These are phyloP conservation scores for Ilex asprella DNA, from an alignment of 257 asterid species.

Conservation along the genomic window DNA sequence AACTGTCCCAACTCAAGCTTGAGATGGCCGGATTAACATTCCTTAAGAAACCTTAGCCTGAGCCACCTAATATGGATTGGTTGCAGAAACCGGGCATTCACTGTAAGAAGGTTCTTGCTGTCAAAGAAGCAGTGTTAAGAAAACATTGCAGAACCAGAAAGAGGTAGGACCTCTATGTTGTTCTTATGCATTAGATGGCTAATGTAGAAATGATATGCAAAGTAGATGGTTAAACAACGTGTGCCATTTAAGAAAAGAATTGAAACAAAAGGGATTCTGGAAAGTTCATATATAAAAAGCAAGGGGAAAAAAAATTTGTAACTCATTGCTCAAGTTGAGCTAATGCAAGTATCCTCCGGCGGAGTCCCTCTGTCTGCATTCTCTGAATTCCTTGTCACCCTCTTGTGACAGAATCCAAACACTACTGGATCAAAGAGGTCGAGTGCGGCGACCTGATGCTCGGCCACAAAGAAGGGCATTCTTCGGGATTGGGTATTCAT, in stretches of 20 bases:
- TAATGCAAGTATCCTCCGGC: conserved; percentile 11
- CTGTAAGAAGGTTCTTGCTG: no score
- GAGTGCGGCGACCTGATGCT: conserved; percentile 64
- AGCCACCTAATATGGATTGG: no score
- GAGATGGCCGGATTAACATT: no score
- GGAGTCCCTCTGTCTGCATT: not conserved
- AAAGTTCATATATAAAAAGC: conserved; percentile 3
- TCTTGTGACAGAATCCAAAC: conserved; percentile 49
- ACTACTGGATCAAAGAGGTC: conserved; percentile 46
- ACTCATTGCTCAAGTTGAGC: conserved; percentile 44
- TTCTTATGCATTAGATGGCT: no score
- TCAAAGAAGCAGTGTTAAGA: no score
- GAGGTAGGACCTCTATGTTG: no score
- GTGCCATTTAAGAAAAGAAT: not conserved
- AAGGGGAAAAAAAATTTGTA: not conserved
- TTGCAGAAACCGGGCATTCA: no score
- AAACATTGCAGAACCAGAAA: no score
- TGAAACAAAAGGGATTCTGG: conserved; percentile 9
- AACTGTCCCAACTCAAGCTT: no score
- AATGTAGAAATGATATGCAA: no score
- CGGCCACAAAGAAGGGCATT: conserved; percentile 82
- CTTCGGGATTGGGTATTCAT: conserved; percentile 80
- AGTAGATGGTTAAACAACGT: no score
- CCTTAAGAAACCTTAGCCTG: no score
- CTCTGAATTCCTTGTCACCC: conserved; percentile 41